Base-by-base conservation (phyloP, 139 green algal genomes). In the Chlamydomonas incerta region DNA sequence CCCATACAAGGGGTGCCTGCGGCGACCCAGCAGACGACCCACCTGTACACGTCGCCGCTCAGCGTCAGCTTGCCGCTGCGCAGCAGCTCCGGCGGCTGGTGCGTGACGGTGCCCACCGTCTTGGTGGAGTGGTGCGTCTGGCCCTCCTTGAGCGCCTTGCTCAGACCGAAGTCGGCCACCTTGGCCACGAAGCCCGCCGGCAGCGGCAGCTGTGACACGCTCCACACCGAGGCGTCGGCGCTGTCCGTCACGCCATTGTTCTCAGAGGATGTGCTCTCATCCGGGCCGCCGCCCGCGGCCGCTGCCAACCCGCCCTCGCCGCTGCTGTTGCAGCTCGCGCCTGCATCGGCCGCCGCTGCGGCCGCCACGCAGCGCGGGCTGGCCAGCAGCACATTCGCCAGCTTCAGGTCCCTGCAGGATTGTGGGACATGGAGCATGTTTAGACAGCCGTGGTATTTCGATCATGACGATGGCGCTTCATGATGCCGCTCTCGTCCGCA, bases 41-140 rank as follows among this genome's bases (percentile, higher is more conserved):
- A 86, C 80, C 67, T 75, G 87, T 90, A 91, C 69, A 92, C 89
- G 63, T 92, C 89, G 62, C 65, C 82, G 33, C 71, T 67, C 26
- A 75, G 82, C 63, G 86, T 89, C n/a, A 92, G 76, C 75, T 92
- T 90, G 34, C 86, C 80, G 35, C 46, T 82, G 8, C 84, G 74
- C 24, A 90, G 88, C 63, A 88, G 85, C 70, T 90, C 72, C 60
- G 80, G 74, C 46, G 88, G 83, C 87, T 87, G 87, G 62, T 87
- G 76, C 4, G 87, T 91, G 10, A 91, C 87, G 2, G 87, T 91
- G 35, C 87, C 87, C 33, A 87, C 83, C 13, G 82, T 80, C 35
- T 86, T 79, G 13, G 87, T 91, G 28, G 76, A 87, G 58, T 87
- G 72, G 63, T 91, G 87, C 21, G 57, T 87, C 71, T 90, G 81